Evolutionary conservation across 495 filamentous ascomycete genomes (phyloP), one percentile per base, ranked within the genome.

Genomic region (Amphirosellinia nigrospora): DNA sequence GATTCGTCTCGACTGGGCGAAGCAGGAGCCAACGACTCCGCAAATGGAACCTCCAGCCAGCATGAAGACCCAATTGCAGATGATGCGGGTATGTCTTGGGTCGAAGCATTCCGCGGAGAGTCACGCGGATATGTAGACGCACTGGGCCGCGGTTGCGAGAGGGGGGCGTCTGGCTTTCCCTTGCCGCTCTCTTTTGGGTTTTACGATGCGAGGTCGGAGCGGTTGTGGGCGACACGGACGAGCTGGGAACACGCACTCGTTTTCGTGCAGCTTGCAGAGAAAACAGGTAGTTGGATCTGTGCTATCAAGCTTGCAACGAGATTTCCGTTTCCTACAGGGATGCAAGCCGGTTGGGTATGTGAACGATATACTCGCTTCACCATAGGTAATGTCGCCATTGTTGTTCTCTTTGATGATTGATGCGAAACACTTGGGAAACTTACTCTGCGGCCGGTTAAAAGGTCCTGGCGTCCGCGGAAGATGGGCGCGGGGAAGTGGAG

Each of bases 231-330:
- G 52, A 26, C 26, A 26, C 23, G 11, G 50, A 30, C 50, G 26
- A 4, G 23, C 8, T 5, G 52, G 52, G 13, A 56, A 56, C 13
- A 56, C 52, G 28, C 52, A 56, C 30, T 56, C 52, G 26, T 34
- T 56, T 3, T 28, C 52, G 52, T 56, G 52, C 28, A 56, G 52
- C 28, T 56, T 56, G 52, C 52, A 56, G 13, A 56, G 52, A 34
- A 34, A 15, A 32, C 52, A 56, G 16, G 26, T 56, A 11, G 52
- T 34, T 13, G 52, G 19, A 3, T 56, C 53, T 58, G 53, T 16
- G 53, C 15, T 36, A 36, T 36, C 53, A 58, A 36, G 16, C 21
- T 58, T 58, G 30, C 53, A 58, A 19, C 53, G 53, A 11, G 53
- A 58, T 11, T 58, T 58, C 30, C 30, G 30, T 6, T 36, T 58